phyloP scores from a whole-genome alignment of 2,329 filamentous ascomycete species.

The Samsoniella hepiali region DNA sequence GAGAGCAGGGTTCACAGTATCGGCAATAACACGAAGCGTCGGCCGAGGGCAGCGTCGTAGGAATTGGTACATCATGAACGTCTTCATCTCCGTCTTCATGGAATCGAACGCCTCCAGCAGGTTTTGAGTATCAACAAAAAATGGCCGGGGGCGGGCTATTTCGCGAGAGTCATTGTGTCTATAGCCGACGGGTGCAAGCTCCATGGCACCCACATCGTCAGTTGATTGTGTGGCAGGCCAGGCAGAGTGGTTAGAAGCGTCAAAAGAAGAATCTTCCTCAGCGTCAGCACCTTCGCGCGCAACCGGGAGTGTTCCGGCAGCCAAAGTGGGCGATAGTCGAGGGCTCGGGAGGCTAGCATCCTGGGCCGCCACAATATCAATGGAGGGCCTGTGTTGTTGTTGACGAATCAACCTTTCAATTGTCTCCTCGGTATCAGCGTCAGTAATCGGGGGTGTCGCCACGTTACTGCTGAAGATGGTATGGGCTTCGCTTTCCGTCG shows the following conservation, averaged over 20 bases:
- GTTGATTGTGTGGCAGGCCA: conserved; percentile 42
- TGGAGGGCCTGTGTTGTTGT: conserved; percentile 46
- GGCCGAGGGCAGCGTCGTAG: conserved; percentile 83
- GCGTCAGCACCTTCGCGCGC: conserved; percentile 45
- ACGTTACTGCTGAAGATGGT: conserved; percentile 62
- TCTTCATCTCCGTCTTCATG: conserved; percentile 88
- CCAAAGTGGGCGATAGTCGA: conserved; percentile 86
- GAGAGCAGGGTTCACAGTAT: conserved; percentile 86
- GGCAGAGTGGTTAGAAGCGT: conserved; percentile 33
- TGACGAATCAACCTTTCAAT: conserved; percentile 45
- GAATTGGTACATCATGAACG: conserved; percentile 95
- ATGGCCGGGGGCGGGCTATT: conserved; percentile 28
- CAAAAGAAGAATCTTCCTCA: conserved; percentile 32
- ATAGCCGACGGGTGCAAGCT: conserved; percentile 26
- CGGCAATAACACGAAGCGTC: conserved; percentile 83
- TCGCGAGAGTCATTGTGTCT: conserved; percentile 26
- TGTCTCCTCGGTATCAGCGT: conserved; percentile 63
- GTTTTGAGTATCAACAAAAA: conserved; percentile 74
- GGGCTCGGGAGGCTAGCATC: conserved; percentile 94
- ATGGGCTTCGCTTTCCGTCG: conserved; percentile 52
- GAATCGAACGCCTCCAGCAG: conserved; percentile 89
- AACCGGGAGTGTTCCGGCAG: conserved; percentile 57
- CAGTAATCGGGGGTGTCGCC: conserved; percentile 72
- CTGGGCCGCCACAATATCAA: conserved; percentile 71
- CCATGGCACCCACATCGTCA: conserved; percentile 29